Conservation (phyloP, 2,329 filamentous ascomycete species). For the Cercospora sp. region DNA sequence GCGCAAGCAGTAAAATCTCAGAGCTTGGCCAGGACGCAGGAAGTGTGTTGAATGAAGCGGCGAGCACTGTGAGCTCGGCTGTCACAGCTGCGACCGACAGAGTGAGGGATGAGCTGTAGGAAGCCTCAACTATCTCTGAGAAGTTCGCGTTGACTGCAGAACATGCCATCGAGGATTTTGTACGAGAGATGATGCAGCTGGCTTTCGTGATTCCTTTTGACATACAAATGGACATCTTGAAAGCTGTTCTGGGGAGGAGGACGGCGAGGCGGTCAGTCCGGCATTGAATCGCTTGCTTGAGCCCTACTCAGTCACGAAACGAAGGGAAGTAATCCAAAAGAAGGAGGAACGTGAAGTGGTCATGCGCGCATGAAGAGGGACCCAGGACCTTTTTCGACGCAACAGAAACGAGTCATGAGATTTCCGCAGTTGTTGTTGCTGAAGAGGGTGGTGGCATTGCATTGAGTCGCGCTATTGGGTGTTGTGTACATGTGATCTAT, state of each 20-base stretch:
- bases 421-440: background rate
- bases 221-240: background rate
- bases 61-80: constrained; percentile 25
- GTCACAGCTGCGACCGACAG: background rate
- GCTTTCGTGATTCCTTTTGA: background rate
- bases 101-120: background rate
- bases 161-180: background rate
- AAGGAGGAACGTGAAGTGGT: background rate
- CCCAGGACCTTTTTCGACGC: background rate
- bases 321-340: background rate
- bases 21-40: constrained; percentile 42
- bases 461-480: background rate
- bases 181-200: background rate
- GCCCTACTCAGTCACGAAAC: background rate
- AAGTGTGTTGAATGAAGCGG: constrained; percentile 35
- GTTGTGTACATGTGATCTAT: background rate
- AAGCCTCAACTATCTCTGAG: background rate
- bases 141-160: background rate
- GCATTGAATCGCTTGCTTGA: background rate
- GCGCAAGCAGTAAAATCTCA: constrained; percentile 46
- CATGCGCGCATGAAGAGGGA: background rate
- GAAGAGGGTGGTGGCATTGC: background rate
- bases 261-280: background rate
- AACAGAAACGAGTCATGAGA: background rate
- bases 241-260: background rate